Evolutionary conservation across 2,329 filamentous ascomycete genomes (phyloP).

Genomic region (Arachnomyces sp.): DNA sequence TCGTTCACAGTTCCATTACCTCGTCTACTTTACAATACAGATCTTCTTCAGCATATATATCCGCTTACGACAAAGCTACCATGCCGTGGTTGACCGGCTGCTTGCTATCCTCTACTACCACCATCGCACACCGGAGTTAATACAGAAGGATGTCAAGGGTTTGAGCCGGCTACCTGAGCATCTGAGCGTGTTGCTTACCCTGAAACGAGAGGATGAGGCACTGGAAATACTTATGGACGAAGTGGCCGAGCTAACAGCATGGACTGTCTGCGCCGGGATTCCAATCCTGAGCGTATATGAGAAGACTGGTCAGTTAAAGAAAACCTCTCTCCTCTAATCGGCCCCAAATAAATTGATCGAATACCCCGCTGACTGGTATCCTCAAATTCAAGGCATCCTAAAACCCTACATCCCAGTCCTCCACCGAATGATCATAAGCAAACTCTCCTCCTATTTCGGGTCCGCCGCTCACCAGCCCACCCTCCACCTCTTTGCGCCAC

Average conservation of each 20-base stretch:
- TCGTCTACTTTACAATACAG: slow-evolving; percentile 48
- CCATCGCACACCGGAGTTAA: slow-evolving; percentile 87
- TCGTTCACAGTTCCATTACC: slow-evolving; percentile 34
- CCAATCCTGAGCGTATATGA: slow-evolving; percentile 86
- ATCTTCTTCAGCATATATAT: slow-evolving; percentile 83
- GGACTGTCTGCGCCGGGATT: slow-evolving; percentile 86
- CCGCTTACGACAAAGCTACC: slow-evolving; percentile 69
- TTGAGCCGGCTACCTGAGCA: slow-evolving; percentile 72
- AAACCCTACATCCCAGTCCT: slow-evolving; percentile 84
- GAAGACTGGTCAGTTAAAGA: slow-evolving; percentile 59
- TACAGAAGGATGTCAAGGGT: slow-evolving; percentile 72
- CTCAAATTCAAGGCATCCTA: slow-evolving; percentile 56
- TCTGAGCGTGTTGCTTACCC: slow-evolving; percentile 75
- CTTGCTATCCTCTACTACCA: slow-evolving; percentile 86
- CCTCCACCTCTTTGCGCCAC: slow-evolving; percentile 64
- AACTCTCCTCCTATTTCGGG: slow-evolving; percentile 82
- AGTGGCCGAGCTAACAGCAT: slow-evolving; percentile 82
- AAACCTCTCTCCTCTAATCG: no score
- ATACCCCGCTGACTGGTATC: not conserved
- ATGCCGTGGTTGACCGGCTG: slow-evolving; percentile 66
- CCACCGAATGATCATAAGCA: slow-evolving; percentile 68
- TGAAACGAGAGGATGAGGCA: slow-evolving; percentile 60
- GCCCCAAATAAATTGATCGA: no score
- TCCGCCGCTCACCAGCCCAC: slow-evolving; percentile 54
- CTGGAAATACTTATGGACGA: slow-evolving; percentile 81